These are phyloP conservation scores for Umbelopsis sp. DNA, from an alignment of 371 early-diverging fungal genomes.

Conservation along the genomic window DNA sequence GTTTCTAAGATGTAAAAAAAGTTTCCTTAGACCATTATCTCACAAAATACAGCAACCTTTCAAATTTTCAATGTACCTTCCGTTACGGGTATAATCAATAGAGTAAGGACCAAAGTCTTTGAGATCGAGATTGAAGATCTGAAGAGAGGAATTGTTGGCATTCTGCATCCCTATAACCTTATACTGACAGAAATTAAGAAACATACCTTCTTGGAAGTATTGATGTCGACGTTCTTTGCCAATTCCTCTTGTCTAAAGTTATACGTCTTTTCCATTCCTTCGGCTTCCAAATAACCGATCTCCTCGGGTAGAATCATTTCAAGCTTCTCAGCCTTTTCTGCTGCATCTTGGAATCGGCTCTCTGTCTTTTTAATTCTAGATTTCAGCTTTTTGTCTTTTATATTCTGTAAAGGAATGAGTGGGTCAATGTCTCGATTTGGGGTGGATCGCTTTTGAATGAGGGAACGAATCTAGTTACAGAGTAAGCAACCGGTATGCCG, in stretches of 20 bases:
- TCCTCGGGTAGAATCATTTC: constrained; percentile 80
- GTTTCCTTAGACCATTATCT: not conserved
- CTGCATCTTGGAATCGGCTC: constrained; percentile 69
- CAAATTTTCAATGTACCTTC: constrained; percentile 48
- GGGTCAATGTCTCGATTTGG: not conserved
- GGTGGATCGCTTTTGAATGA: not conserved
- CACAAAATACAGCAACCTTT: not conserved
- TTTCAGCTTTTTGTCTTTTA: constrained; percentile 71
- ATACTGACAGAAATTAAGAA: not conserved
- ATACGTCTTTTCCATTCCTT: constrained; percentile 89
- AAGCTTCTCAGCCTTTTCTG: constrained; percentile 73
- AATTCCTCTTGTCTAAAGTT: constrained; percentile 85
- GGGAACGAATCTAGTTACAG: not conserved
- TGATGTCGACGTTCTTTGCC: constrained; percentile 74
- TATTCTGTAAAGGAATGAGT: constrained; percentile 43
- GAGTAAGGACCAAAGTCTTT: constrained; percentile 88
- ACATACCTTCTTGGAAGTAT: constrained; percentile 77
- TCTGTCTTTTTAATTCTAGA: constrained; percentile 62
- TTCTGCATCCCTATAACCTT: not conserved
- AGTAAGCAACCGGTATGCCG: not conserved
- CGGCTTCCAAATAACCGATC: constrained; percentile 83
- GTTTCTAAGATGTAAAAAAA: constrained; percentile 41
- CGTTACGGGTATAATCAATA: constrained; percentile 91
- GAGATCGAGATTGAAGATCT: constrained; percentile 84
- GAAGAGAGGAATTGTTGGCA: not conserved